These are phyloP conservation scores for Malassezia furfur DNA, from an alignment of 1,284 basidiomycete genomes.

Conservation along the genomic window DNA sequence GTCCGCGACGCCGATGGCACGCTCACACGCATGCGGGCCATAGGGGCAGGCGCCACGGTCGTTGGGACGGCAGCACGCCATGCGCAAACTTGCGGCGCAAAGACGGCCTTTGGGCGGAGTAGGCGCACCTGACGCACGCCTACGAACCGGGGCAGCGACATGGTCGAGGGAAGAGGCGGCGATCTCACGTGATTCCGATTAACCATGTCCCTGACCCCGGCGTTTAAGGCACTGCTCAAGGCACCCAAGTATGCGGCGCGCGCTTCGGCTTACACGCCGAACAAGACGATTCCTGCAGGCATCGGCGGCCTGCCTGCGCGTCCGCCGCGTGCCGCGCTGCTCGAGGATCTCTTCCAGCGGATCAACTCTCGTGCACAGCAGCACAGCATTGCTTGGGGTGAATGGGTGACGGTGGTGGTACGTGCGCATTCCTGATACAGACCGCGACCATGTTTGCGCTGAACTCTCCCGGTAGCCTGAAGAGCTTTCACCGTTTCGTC, in stretches of 20 bases:
- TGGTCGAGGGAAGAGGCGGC: not conserved
- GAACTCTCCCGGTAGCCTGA: constrained; percentile 70
- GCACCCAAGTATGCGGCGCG: constrained; percentile 60
- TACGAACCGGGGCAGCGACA: constrained; percentile 12
- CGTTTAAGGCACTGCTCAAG: constrained; percentile 64
- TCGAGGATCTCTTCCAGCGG: constrained; percentile 54
- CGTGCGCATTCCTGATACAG: constrained; percentile 50
- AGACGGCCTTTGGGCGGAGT: not conserved
- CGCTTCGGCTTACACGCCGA: constrained; percentile 53
- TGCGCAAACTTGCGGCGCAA: not conserved
- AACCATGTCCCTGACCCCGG: constrained; percentile 35
- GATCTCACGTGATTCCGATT: constrained; percentile 6
- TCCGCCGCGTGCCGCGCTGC: constrained; percentile 55
- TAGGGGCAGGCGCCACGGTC: no score
- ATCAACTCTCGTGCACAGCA: constrained; percentile 59
- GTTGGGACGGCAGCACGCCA: not conserved
- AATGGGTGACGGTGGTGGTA: constrained; percentile 73
- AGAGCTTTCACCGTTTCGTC: constrained; percentile 67
- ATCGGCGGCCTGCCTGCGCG: constrained; percentile 56
- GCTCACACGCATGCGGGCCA: not conserved
- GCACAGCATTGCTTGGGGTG: constrained; percentile 59
- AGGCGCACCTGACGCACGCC: constrained; percentile 7
- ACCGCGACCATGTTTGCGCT: constrained; percentile 72
- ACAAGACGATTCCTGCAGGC: constrained; percentile 24
- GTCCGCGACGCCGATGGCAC: not conserved